These are phyloP conservation scores for Pseudozyma pruni DNA, from an alignment of 1,284 basidiomycete genomes.

Conservation along the genomic window DNA sequence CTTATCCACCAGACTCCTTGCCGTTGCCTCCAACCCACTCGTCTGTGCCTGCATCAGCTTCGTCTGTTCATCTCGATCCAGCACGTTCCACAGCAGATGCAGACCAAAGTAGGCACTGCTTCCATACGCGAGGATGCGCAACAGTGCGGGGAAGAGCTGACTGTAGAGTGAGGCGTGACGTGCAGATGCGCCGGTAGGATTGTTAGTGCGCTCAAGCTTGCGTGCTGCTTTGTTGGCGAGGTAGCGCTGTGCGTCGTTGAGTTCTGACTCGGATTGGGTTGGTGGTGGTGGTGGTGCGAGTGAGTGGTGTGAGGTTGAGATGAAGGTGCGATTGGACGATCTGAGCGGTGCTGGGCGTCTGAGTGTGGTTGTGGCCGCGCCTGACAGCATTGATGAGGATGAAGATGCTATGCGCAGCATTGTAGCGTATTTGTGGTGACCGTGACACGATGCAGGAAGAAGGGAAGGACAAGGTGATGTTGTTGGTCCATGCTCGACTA, in stretches of 20 bases:
- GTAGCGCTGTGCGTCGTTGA: conserved; percentile 44
- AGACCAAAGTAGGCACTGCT: conserved; percentile 62
- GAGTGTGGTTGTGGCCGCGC: background rate
- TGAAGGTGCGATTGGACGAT: background rate
- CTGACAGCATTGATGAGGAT: background rate
- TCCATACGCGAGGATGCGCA: conserved; percentile 64
- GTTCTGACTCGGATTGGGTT: conserved; percentile 6
- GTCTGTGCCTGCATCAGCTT: conserved; percentile 39
- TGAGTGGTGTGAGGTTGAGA: conserved; percentile 1
- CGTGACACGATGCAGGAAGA: background rate
- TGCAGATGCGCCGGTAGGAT: conserved; percentile 32
- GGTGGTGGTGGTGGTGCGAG: conserved; percentile 11
- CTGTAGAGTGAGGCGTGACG: conserved; percentile 59
- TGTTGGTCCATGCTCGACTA: conserved; percentile 7
- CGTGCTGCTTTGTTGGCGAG: conserved; percentile 39
- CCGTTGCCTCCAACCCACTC: conserved; percentile 25
- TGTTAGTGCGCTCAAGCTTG: conserved; percentile 5
- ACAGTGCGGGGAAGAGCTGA: conserved; percentile 58
- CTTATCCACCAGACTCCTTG: conserved; percentile 28
- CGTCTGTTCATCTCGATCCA: conserved; percentile 55
- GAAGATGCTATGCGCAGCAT: conserved; percentile 3
- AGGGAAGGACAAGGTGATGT: background rate
- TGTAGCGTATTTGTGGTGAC: background rate
- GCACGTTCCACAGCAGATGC: conserved; percentile 59
- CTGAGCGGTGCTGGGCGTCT: background rate